phyloP scores from a whole-genome alignment of 331 rosid species.

The Malus hybrid region DNA sequence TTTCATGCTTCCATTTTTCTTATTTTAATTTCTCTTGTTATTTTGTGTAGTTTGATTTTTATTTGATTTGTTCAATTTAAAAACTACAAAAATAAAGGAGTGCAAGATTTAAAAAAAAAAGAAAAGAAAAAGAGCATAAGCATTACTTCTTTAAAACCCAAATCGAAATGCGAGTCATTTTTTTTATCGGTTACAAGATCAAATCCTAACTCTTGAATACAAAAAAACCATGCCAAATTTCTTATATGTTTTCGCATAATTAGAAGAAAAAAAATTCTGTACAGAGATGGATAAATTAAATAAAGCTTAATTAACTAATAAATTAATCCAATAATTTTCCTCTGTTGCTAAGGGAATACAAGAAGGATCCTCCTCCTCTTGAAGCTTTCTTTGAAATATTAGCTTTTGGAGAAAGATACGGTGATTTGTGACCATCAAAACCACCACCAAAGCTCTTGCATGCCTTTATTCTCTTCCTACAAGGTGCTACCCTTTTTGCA shows the following conservation, averaged over 20 bases:
- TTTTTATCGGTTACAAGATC: background rate
- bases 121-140: too few relatives aligned
- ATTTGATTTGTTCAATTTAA: too few relatives aligned
- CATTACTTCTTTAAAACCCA: background rate
- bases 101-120: too few relatives aligned
- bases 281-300: conserved; percentile 17
- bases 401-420: conserved; percentile 50
- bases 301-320: conserved; percentile 1
- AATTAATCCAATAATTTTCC: conserved; percentile 21
- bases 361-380: conserved; percentile 39
- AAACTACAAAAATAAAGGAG: too few relatives aligned
- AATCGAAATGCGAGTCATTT: background rate
- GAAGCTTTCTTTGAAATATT: conserved; percentile 64
- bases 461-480: conserved; percentile 40
- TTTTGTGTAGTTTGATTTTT: too few relatives aligned
- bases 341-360: conserved; percentile 23
- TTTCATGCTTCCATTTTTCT: too few relatives aligned
- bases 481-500: conserved; percentile 46
- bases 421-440: conserved; percentile 33
- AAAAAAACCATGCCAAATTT: background rate
- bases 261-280: background rate
- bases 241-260: background rate
- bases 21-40: too few relatives aligned
- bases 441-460: conserved; percentile 71
- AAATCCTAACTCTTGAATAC: background rate